These are phyloP conservation scores for Candida gigantensis DNA, from an alignment of 1,139 yeast genomes.

Conservation along the genomic window DNA sequence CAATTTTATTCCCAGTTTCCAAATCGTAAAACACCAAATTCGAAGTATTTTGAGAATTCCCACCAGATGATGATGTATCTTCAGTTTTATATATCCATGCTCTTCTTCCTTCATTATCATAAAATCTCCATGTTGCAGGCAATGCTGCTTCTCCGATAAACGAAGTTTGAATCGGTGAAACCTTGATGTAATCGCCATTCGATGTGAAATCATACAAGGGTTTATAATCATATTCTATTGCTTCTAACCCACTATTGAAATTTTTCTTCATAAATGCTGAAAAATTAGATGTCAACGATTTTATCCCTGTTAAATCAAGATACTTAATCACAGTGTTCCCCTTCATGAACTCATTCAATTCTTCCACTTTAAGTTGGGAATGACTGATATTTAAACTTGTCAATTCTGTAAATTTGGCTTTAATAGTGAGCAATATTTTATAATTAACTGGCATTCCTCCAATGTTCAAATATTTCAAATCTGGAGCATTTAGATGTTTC, in stretches of 20 bases:
- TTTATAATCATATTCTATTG: constrained; percentile 46
- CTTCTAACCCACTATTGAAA: constrained; percentile 30
- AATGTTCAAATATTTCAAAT: constrained; percentile 60
- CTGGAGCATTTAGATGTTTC: constrained; percentile 52
- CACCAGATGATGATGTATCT: constrained; percentile 21
- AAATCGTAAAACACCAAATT: constrained; percentile 58
- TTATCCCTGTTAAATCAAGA: constrained; percentile 44
- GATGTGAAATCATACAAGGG: constrained; percentile 40
- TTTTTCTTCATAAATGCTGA: constrained; percentile 27
- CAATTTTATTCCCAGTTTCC: constrained; percentile 65
- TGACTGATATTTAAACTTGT: constrained; percentile 66
- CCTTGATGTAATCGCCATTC: constrained; percentile 34
- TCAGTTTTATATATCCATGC: constrained; percentile 71
- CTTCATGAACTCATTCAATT: constrained; percentile 49
- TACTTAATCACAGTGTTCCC: constrained; percentile 26
- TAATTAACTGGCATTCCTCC: constrained; percentile 73
- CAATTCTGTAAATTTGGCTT: constrained; percentile 53
- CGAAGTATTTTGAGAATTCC: constrained; percentile 26
- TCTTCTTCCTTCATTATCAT: constrained; percentile 68
- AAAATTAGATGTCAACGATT: constrained; percentile 24
- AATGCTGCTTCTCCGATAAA: constrained; percentile 24
- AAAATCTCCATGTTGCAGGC: constrained; percentile 53
- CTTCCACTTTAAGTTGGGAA: constrained; percentile 51
- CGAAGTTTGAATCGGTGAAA: constrained; percentile 31
- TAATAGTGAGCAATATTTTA: constrained; percentile 55